phyloP scores from a whole-genome alignment of 352 stramenopile genomes.

The Phytophthora kernoviae region DNA sequence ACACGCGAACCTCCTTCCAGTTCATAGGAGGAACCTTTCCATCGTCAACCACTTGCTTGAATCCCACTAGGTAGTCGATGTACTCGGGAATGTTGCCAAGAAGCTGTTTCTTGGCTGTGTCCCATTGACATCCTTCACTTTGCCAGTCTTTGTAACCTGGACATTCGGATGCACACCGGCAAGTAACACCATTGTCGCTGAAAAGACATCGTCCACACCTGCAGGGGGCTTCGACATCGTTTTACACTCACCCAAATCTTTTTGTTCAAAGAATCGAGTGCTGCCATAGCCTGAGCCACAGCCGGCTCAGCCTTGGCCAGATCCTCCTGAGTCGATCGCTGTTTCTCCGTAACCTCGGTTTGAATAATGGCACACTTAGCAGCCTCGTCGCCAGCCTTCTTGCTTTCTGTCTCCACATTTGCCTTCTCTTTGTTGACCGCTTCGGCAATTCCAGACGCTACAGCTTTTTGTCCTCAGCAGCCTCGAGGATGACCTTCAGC shows the following conservation, averaged over 20 bases:
- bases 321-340: conserved; percentile 88
- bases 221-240: conserved; percentile 95
- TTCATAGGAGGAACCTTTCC: conserved; percentile 91
- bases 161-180: conserved; percentile 95
- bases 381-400: conserved; percentile 92
- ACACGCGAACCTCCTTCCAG: conserved; percentile 95
- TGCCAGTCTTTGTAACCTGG: conserved; percentile 93
- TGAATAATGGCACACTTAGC: conserved; percentile 95
- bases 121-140: conserved; percentile 96
- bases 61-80: conserved; percentile 93
- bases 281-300: conserved; percentile 95
- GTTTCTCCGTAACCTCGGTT: conserved; percentile 93
- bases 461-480: conserved; percentile 95
- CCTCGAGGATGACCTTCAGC: conserved; percentile 95
- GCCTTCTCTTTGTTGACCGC: conserved; percentile 95
- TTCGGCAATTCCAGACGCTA: conserved; percentile 94
- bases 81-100: conserved; percentile 96
- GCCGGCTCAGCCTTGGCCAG: conserved; percentile 95
- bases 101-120: conserved; percentile 94
- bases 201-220: conserved; percentile 96
- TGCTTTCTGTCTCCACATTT: conserved; percentile 95
- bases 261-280: conserved; percentile 96
- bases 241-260: conserved; percentile 96
- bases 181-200: conserved; percentile 92
- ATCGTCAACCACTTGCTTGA: conserved; percentile 95